A percentile compares a stretch with the other conserved stretches of the same genome.
Conservation (phyloP, 129 eudicot genomes). For the Centrapalus pauciflorus region DNA sequence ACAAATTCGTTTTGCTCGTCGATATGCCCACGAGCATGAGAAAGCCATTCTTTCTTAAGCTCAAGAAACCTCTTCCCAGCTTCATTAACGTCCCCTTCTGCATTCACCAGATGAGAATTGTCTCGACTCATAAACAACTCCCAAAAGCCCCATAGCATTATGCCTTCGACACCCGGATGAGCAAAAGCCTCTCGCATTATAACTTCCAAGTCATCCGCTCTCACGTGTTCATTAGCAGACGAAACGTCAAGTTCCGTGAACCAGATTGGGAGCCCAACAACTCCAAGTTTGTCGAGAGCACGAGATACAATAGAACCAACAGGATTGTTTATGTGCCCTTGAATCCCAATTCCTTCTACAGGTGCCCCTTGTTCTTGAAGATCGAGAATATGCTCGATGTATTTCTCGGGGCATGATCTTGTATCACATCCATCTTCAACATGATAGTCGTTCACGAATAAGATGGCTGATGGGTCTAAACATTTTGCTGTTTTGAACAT, state of each 20-base stretch:
- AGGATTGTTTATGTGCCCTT: conserved; percentile 72
- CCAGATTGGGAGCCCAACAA: conserved; percentile 81
- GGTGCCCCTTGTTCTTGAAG: conserved; percentile 79
- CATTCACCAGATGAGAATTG: conserved; percentile 63
- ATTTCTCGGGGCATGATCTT: conserved; percentile 71
- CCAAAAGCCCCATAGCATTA: conserved; percentile 92
- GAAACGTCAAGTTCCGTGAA: conserved; percentile 87
- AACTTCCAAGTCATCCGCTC: conserved; percentile 91
- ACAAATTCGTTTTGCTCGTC: conserved; percentile 45
- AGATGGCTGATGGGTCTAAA: conserved; percentile 56
- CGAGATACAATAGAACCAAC: conserved; percentile 64
- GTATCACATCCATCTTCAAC: conserved; percentile 74
- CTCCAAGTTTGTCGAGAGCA: conserved; percentile 58
- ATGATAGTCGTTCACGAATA: conserved; percentile 84
- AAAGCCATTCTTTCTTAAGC: conserved; percentile 75
- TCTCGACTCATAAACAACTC: conserved; percentile 85
- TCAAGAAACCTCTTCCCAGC: conserved; percentile 65
- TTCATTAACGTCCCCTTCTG: conserved; percentile 85
- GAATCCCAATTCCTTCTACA: conserved; percentile 83
- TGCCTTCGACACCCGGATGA: conserved; percentile 84
- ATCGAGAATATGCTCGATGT: conserved; percentile 58
- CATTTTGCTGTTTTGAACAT: conserved; percentile 71
- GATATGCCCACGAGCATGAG: conserved; percentile 51
- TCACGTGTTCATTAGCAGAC: conserved; percentile 52
- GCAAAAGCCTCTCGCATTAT: conserved; percentile 80